Evolutionary conservation across 1,139 yeast genomes (phyloP).

Genomic region (Magnusiomyces suaveolens): DNA sequence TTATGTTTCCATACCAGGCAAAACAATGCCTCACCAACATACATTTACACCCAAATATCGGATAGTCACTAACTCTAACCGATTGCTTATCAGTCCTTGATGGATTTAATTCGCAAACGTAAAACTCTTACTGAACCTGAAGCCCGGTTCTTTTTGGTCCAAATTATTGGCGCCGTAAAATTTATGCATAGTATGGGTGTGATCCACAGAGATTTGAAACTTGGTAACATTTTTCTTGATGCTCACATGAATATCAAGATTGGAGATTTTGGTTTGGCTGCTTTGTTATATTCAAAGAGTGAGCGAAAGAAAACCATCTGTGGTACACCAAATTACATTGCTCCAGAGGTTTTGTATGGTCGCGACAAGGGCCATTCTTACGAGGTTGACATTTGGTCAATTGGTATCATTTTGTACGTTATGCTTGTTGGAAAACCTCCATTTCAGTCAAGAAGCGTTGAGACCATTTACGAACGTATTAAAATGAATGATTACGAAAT

Average conservation of each 20-base stretch:
- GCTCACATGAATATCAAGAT: conserved; percentile 86
- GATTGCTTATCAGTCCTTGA: conserved; percentile 38
- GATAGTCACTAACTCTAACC: not conserved
- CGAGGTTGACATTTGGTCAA: conserved; percentile 95
- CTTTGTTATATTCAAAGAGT: conserved; percentile 59
- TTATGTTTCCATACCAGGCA: not conserved
- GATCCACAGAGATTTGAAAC: conserved; percentile 89
- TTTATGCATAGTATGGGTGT: conserved; percentile 88
- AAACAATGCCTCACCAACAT: not conserved
- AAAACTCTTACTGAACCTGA: conserved; percentile 83
- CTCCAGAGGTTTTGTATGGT: conserved; percentile 92
- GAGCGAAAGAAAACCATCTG: conserved; percentile 87
- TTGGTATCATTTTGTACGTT: conserved; percentile 92
- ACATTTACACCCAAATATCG: not conserved
- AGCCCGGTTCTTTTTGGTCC: conserved; percentile 82
- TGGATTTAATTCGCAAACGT: conserved; percentile 83
- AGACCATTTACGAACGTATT: conserved; percentile 83
- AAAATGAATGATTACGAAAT: conserved; percentile 72
- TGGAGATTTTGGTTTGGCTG: conserved; percentile 95
- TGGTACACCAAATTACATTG: conserved; percentile 96
- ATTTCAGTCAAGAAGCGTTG: conserved; percentile 91
- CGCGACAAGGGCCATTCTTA: conserved; percentile 82
- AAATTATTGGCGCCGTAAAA: conserved; percentile 86
- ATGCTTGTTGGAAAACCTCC: conserved; percentile 91
- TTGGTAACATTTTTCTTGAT: conserved; percentile 90